Base-by-base conservation (phyloP, 495 filamentous ascomycete genomes). In the Aspergillus heteromorphus region DNA sequence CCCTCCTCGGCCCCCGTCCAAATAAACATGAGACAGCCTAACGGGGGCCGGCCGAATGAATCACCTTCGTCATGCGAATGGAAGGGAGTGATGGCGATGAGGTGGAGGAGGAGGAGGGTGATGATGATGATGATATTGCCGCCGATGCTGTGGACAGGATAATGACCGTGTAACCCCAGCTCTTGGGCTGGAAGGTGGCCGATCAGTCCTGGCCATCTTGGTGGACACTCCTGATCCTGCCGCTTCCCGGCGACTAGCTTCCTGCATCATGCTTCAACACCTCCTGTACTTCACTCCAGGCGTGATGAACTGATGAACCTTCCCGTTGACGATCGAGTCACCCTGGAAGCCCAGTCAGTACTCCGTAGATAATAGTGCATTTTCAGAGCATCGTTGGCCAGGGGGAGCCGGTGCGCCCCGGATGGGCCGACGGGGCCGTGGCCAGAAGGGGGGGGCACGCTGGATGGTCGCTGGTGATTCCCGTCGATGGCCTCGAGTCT, bases 1-100 rank as follows among this genome's bases (percentile, higher is more conserved):
- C 57, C 51, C 54, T 57, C 58, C 59, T 64, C 55, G 53, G 51
- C 54, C 56, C 56, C 60, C 64, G 49, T 67, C 54, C 54, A 66
- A 70, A 71, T 72, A 69, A 75, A 76, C 70, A 68, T 71, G 72
- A 76, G 74, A 76, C 73, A 73, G 54, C 58, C 73, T 72, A 74
- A 73, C 67, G 69, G 68, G 53, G 63, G 57, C 62, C 59, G 52
- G 56, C 59, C 60, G 40, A 49, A 50, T 54, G 50, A 56, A 56
- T 59, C 40, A 31, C 47, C 21, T 48, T 30, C 40, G 20, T 25
- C 45, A 16, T 17, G 7, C 19, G 16, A 41, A 54, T 25, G 10
- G 36, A 8, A 13, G 42, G 14, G 14, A 27, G 31, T 43, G 31
- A 47, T 31, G 47, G 20, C 18, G 20, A 14, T 51, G 20, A 40